Evolutionary conservation across 345 rosid genomes (phyloP), one percentile per base, ranked within the genome.

Genomic region (Trapa incisa): DNA sequence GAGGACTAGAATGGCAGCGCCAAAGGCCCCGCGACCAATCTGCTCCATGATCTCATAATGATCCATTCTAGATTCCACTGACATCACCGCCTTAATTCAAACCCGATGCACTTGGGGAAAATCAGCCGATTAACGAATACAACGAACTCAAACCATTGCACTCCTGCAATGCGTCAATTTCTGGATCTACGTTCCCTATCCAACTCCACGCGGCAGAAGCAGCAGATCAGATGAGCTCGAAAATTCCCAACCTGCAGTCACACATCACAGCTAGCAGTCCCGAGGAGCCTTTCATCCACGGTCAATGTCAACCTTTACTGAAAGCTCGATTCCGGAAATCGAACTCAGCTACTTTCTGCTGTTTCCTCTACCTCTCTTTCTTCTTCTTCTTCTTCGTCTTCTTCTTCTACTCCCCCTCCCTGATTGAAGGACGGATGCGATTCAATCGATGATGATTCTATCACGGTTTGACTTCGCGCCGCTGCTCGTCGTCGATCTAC

Each of bases 31-130:
- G 37, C 99, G 88, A 10, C 97, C 99, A 83, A 94, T 91, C 90
- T 91, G 99, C 74, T 91, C 99, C 97, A 94, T 94, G 80, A 94
- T 84, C 89, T 94, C 99, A 58, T 94, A 94, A 70, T 85, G 96
- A 86, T 94, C 99, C 99, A 94, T 94, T 48, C 95, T 82, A 37
- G 99, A 94, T 83, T 91, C 96, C 92, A 91, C 86, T 65, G 54
- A 75, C 73, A 60, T 64, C 54, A 9, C 53, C 67, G 38, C 3
- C 16, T 58, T 36, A 47, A 32, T 64, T 35, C 47, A 37, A 33
- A 47, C 38, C 60, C 68, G 61, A 67, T 29, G 58, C 47, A 43
- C 36, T 14, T 37, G 41, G 52, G 53, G 41, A 8, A 37, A 61
- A 37, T 13, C 70, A 35, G 12, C 32, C 60, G 43, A 41, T 41